phyloP scores from a whole-genome alignment of 1,284 basidiomycete genomes.

The Termitomyces sp. region DNA sequence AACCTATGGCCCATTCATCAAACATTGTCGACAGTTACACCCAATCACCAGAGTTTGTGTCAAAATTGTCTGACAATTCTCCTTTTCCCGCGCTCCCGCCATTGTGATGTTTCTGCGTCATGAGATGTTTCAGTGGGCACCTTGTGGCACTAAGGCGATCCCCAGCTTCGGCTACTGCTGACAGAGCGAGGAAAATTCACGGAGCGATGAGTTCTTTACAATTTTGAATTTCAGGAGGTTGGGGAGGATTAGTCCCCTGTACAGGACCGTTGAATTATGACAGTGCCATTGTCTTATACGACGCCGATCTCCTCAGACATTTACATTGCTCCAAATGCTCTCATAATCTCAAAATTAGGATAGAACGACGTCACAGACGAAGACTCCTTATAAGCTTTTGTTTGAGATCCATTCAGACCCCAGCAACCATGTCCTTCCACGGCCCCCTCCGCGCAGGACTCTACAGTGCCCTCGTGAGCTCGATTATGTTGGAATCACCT shows the following conservation, averaged over 20 bases:
- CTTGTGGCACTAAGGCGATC: background rate
- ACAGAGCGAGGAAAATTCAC: background rate
- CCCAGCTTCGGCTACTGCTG: background rate
- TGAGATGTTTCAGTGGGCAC: slow-evolving; percentile 1
- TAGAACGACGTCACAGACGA: slow-evolving; percentile 8
- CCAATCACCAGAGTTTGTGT: background rate
- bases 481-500: no score
- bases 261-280: background rate
- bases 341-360: background rate
- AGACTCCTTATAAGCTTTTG: slow-evolving; percentile 1
- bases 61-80: slow-evolving; percentile 7
- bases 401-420: slow-evolving; percentile 1
- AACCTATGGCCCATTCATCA: background rate
- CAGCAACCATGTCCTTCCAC: slow-evolving; percentile 15
- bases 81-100: background rate
- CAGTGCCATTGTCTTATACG: background rate
- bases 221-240: background rate
- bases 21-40: background rate
- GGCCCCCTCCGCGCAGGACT: slow-evolving; percentile 19
- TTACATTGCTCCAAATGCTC: background rate
- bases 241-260: background rate
- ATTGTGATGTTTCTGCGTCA: background rate
- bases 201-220: background rate
- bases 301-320: slow-evolving; percentile 4
- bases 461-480: slow-evolving; percentile 18